phyloP scores from a whole-genome alignment of 2,329 filamentous ascomycete genomes.

The Aspergillus tamarii region DNA sequence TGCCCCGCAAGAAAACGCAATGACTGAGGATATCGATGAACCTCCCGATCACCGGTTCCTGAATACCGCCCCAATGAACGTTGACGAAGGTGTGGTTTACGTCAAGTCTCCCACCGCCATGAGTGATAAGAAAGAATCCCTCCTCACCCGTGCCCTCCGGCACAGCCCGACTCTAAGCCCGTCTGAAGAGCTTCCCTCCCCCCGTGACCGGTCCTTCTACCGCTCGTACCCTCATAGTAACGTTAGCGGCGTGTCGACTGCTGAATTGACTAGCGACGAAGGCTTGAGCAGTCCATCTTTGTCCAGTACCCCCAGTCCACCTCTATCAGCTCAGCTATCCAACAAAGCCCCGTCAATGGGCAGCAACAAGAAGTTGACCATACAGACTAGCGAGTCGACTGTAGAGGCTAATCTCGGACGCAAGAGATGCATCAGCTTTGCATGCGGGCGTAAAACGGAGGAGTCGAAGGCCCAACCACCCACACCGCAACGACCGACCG shows the following conservation, averaged over 20 bases:
- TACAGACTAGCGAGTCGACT: constrained; percentile 54
- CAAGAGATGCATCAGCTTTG: constrained; percentile 91
- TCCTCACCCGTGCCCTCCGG: constrained; percentile 83
- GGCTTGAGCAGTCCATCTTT: constrained; percentile 87
- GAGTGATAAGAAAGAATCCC: constrained; percentile 69
- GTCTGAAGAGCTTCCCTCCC: constrained; percentile 34
- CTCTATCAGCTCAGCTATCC: constrained; percentile 56
- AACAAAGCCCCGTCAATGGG: constrained; percentile 22
- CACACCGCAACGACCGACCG: constrained; percentile 27
- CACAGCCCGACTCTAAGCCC: constrained; percentile 60
- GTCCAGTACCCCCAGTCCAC: constrained; percentile 85
- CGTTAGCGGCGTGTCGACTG: constrained; percentile 78
- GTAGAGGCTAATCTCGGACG: constrained; percentile 69
- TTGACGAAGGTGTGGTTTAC: constrained; percentile 42
- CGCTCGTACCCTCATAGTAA: constrained; percentile 65
- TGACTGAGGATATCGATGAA: constrained; percentile 79
- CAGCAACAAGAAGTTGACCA: constrained; percentile 29
- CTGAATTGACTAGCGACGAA: constrained; percentile 92
- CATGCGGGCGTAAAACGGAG: constrained; percentile 70
- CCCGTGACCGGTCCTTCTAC: constrained; percentile 62
- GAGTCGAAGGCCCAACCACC: constrained; percentile 39
- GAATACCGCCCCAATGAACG: constrained; percentile 33
- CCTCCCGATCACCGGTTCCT: constrained; percentile 67
- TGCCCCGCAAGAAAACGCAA: constrained; percentile 61
- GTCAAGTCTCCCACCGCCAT: constrained; percentile 52